Conservation (phyloP, 768 basidiomycete species). For the Tylopilus vinaceipallidus region DNA sequence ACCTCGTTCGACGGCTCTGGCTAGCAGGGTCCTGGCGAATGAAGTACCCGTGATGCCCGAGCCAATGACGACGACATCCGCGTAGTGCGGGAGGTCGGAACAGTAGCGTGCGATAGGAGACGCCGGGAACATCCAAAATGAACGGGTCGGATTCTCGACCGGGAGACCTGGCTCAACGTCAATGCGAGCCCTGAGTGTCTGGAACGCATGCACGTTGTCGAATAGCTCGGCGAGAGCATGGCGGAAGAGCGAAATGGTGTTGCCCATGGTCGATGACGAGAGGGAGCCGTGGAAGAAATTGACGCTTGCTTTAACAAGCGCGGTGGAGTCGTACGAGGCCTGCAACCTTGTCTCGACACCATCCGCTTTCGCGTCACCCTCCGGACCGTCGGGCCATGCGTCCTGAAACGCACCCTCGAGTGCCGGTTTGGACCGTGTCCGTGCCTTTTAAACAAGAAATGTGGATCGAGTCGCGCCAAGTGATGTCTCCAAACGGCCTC, state of each 20-base stretch:
- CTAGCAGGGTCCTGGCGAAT: conserved; percentile 53
- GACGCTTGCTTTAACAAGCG: too few relatives aligned
- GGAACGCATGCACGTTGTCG: conserved; percentile 20
- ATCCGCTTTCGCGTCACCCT: too few relatives aligned
- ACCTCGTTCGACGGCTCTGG: conserved; percentile 26
- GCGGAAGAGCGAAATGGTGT: conserved; percentile 21
- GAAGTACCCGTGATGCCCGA: conserved; percentile 76
- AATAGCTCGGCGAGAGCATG: conserved; percentile 21
- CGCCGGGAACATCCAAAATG: conserved; percentile 64
- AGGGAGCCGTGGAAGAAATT: background rate
- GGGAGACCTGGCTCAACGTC: conserved; percentile 56
- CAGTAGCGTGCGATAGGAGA: conserved; percentile 45
- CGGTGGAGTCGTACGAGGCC: too few relatives aligned
- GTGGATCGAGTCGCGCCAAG: too few relatives aligned
- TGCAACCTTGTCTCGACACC: too few relatives aligned
- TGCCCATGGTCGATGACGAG: conserved; percentile 23
- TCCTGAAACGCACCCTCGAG: too few relatives aligned
- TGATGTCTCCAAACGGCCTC: too few relatives aligned
- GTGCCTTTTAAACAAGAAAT: too few relatives aligned
- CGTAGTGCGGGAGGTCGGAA: conserved; percentile 36
- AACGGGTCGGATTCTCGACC: conserved; percentile 45
- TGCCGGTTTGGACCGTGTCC: too few relatives aligned
- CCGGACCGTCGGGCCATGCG: too few relatives aligned
- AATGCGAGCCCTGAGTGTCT: conserved; percentile 34
- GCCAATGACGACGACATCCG: conserved; percentile 70